phyloP scores from a whole-genome alignment of 371 early-diverging fungal genomes.

The Scutellospora calospora region DNA sequence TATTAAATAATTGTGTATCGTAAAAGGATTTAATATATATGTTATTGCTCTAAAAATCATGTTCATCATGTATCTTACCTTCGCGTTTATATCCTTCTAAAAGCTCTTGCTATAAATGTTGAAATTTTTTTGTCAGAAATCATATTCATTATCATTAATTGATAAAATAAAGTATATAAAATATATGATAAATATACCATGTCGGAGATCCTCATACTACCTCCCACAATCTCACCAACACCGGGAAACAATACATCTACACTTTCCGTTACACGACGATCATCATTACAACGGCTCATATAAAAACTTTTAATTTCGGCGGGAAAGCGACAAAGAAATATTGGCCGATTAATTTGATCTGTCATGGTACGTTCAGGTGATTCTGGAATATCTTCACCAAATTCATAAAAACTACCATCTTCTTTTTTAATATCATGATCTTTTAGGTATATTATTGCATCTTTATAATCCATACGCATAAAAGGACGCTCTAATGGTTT shows the following conservation, averaged over 20 bases:
- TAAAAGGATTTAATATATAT: not conserved
- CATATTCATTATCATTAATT: not conserved
- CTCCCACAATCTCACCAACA: slow-evolving; percentile 99
- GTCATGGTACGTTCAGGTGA: slow-evolving; percentile 98
- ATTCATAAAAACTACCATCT: slow-evolving; percentile 89
- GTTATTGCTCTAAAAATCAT: too few species aligned
- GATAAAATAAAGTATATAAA: not conserved
- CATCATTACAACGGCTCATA: slow-evolving; percentile 93
- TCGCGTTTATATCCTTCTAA: slow-evolving; percentile 96
- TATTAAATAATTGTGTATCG: not conserved
- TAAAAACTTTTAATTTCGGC: slow-evolving; percentile 99
- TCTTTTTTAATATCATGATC: slow-evolving; percentile 92
- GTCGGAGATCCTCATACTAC: slow-evolving; percentile 98
- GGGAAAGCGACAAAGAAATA: slow-evolving; percentile 98
- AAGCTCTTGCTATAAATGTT: slow-evolving; percentile 74
- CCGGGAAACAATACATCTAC: slow-evolving; percentile 99
- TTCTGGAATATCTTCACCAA: slow-evolving; percentile 99
- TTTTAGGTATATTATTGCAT: slow-evolving; percentile 97
- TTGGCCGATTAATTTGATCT: slow-evolving; percentile 96
- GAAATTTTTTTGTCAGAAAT: not conserved
- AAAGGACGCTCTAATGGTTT: slow-evolving; percentile 91
- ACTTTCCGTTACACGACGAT: slow-evolving; percentile 92
- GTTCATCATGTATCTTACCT: slow-evolving; percentile 56
- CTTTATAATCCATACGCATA: slow-evolving; percentile 95
- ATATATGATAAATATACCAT: slow-evolving; percentile 55